phyloP scores from a whole-genome alignment of 1,284 basidiomycete genomes.

The Ustilago hordei region DNA sequence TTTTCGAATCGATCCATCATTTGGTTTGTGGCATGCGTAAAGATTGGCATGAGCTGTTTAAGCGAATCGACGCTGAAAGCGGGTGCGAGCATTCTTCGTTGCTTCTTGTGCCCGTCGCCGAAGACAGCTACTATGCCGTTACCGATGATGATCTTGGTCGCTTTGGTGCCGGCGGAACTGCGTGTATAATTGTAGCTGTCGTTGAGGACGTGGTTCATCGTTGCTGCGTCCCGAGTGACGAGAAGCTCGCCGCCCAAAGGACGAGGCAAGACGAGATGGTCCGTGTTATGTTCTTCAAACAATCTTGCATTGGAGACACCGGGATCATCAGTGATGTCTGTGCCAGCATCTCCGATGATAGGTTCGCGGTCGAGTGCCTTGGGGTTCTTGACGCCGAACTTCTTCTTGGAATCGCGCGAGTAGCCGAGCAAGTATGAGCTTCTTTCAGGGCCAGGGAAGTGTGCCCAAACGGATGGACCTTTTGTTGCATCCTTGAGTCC shows the following conservation, averaged over 20 bases:
- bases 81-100: conserved; percentile 42
- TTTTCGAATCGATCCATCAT: conserved; percentile 44
- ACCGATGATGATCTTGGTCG: conserved; percentile 51
- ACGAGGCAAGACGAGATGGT: conserved; percentile 43
- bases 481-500: conserved; percentile 15
- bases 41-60: conserved; percentile 39
- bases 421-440: conserved; percentile 38
- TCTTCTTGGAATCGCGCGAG: conserved; percentile 30
- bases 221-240: conserved; percentile 43
- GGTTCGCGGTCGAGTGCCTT: conserved; percentile 27
- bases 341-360: conserved; percentile 38
- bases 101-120: conserved; percentile 49
- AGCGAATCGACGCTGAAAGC: conserved; percentile 48
- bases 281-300: conserved; percentile 32
- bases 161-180: conserved; percentile 43
- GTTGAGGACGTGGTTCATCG: conserved; percentile 46
- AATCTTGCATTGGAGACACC: conserved; percentile 32
- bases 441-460: conserved; percentile 34
- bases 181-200: conserved; percentile 46
- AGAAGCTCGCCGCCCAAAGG: conserved; percentile 46
- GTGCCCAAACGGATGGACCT: conserved; percentile 40
- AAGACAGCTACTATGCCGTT: conserved; percentile 48
- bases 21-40: conserved; percentile 37
- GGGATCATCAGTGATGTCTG: conserved; percentile 43
- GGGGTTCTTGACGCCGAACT: conserved; percentile 36